These are phyloP conservation scores for Aspergillus sp. DNA, from an alignment of 2,329 filamentous ascomycete genomes.

Conservation along the genomic window DNA sequence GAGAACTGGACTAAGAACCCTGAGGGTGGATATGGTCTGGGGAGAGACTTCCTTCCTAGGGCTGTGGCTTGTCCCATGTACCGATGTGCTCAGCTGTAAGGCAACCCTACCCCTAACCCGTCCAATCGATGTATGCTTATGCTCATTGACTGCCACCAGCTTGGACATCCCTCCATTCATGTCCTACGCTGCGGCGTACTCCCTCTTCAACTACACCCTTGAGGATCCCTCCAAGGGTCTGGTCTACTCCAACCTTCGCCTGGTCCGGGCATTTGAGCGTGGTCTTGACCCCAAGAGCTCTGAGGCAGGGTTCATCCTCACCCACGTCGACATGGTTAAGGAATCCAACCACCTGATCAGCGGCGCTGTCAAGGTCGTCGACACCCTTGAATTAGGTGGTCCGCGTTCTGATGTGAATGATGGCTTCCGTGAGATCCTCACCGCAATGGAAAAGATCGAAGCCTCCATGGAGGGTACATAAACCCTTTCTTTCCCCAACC, in stretches of 20 bases:
- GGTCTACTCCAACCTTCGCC: conserved; percentile 65
- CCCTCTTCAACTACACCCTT: conserved; percentile 63
- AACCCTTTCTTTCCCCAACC: not conserved
- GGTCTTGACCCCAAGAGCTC: conserved; percentile 84
- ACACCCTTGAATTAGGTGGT: conserved; percentile 50
- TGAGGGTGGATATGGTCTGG: conserved; percentile 75
- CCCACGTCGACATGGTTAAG: conserved; percentile 93
- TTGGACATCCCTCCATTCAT: conserved; percentile 86
- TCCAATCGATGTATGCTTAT: not conserved
- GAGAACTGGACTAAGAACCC: conserved; percentile 58
- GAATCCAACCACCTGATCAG: conserved; percentile 76
- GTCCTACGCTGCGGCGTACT: conserved; percentile 70
- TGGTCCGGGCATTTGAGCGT: conserved; percentile 87
- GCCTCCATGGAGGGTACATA: conserved; percentile 70
- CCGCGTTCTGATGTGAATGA: conserved; percentile 62
- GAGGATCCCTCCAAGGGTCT: conserved; percentile 55
- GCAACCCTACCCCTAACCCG: conserved; percentile 24
- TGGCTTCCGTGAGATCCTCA: conserved; percentile 61
- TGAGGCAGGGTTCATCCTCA: conserved; percentile 93
- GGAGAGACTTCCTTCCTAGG: conserved; percentile 68
- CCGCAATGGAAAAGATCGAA: conserved; percentile 69
- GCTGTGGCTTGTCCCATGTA: conserved; percentile 79
- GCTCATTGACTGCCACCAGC: conserved; percentile 33
- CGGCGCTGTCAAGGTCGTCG: conserved; percentile 67
- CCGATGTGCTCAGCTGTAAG: conserved; percentile 81